These are phyloP conservation scores for Pseudofabraea citricarpa DNA, from an alignment of 2,329 filamentous ascomycete species.

Conservation along the genomic window DNA sequence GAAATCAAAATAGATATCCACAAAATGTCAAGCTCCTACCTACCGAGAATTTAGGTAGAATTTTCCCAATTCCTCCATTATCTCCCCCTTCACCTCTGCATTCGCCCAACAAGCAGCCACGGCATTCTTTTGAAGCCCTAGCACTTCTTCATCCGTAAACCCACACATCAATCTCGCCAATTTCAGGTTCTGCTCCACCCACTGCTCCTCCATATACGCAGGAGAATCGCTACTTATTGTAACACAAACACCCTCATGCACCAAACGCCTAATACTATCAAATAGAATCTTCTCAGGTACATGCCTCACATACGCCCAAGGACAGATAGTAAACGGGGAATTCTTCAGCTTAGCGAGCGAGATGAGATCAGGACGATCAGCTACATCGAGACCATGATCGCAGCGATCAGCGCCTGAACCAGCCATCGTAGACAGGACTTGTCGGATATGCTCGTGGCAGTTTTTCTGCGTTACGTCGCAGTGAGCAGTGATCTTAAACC, in stretches of 20 bases:
- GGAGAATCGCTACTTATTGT: constrained; percentile 39
- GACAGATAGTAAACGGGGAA: constrained; percentile 63
- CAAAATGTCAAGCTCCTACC: too few species aligned
- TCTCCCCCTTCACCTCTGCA: background rate
- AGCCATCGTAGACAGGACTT: constrained; percentile 42
- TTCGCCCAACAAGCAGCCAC: constrained; percentile 41
- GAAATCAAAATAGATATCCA: too few species aligned
- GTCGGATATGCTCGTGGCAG: constrained; percentile 55
- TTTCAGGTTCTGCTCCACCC: constrained; percentile 36
- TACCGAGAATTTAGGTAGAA: too few species aligned
- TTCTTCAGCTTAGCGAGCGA: constrained; percentile 28
- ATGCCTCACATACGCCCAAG: constrained; percentile 60
- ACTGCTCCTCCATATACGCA: constrained; percentile 41
- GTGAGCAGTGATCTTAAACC: constrained; percentile 60
- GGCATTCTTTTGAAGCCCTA: constrained; percentile 33
- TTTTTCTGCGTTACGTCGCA: constrained; percentile 61
- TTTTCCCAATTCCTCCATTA: background rate
- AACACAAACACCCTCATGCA: constrained; percentile 34
- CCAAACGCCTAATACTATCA: constrained; percentile 32
- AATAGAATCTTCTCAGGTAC: constrained; percentile 34
- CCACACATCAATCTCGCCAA: constrained; percentile 4
- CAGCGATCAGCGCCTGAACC: constrained; percentile 57
- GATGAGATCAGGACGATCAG: constrained; percentile 52
- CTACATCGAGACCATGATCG: constrained; percentile 60
- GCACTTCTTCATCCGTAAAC: constrained; percentile 31